Conservation (phyloP, 805 yeast species). For the Ogataea salicorniae region DNA sequence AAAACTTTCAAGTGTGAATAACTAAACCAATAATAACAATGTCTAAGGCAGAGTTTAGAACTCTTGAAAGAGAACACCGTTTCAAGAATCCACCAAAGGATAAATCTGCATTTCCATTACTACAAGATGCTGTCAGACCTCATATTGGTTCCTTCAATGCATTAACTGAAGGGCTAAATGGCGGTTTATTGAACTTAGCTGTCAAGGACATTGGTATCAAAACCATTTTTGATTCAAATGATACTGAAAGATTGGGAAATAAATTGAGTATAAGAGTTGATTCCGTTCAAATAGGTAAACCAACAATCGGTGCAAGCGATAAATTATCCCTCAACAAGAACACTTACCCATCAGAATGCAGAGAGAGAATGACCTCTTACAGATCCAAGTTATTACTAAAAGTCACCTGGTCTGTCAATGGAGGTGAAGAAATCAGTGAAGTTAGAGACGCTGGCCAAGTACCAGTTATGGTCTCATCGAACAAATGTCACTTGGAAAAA, state of each 20-base stretch:
- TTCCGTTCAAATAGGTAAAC: slow-evolving; percentile 80
- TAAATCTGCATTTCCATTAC: slow-evolving; percentile 72
- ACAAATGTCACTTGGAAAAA: slow-evolving; percentile 85
- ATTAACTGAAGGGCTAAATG: slow-evolving; percentile 79
- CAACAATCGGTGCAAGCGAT: slow-evolving; percentile 66
- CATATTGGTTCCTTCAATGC: slow-evolving; percentile 97
- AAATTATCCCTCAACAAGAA: slow-evolving; percentile 72
- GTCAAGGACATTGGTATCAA: slow-evolving; percentile 85
- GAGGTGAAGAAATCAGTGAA: slow-evolving; percentile 75
- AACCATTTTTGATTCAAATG: slow-evolving; percentile 78
- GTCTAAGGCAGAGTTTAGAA: slow-evolving; percentile 58
- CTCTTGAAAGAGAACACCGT: slow-evolving; percentile 82
- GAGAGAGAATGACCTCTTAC: slow-evolving; percentile 86
- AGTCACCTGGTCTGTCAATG: slow-evolving; percentile 82
- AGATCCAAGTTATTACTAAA: slow-evolving; percentile 73
- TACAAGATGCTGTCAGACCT: slow-evolving; percentile 87
- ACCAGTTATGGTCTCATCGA: slow-evolving; percentile 87
- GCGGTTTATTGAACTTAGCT: slow-evolving; percentile 79
- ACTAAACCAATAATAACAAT: slow-evolving; percentile 15
- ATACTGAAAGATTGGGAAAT: slow-evolving; percentile 70
- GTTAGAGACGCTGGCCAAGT: slow-evolving; percentile 86
- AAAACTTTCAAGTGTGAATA: no score
- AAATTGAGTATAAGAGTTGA: slow-evolving; percentile 82
- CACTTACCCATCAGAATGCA: slow-evolving; percentile 78
- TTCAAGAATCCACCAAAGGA: slow-evolving; percentile 89